phyloP scores from a whole-genome alignment of 116 monocot genomes.

The Zostera marina region DNA sequence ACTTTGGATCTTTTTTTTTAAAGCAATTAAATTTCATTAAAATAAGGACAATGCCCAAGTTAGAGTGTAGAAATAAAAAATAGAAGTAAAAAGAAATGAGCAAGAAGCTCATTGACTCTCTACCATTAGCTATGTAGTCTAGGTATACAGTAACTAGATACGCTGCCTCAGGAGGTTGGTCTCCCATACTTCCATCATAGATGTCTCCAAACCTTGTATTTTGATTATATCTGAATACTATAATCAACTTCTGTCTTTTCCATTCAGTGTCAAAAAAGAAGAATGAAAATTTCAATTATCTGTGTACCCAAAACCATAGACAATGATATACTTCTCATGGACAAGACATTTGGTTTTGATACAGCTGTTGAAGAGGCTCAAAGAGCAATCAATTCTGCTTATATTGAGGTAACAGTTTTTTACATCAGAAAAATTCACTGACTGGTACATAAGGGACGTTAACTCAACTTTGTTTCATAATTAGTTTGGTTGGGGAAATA shows the following conservation, averaged over 20 bases:
- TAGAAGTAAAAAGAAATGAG: no score
- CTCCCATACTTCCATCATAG: no score
- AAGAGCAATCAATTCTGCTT: slow-evolving; percentile 82
- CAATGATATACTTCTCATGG: slow-evolving; percentile 85
- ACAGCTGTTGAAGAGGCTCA: slow-evolving; percentile 77
- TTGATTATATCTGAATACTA: no score
- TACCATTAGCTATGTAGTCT: no score
- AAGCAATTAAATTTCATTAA: no score
- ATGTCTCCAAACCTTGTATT: no score
- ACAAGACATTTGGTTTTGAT: slow-evolving; percentile 83
- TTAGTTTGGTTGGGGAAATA: not conserved
- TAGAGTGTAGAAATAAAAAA: no score
- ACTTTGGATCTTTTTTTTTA: no score
- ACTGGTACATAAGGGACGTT: not conserved
- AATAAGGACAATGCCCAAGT: no score
- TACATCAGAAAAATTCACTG: not conserved
- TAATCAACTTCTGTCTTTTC: not conserved
- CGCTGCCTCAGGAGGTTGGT: no score
- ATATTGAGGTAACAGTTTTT: slow-evolving; percentile 51
- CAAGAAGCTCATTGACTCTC: no score
- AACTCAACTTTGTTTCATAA: not conserved
- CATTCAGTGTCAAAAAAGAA: slow-evolving; percentile 57
- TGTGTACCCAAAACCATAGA: slow-evolving; percentile 91
- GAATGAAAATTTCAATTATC: slow-evolving; percentile 51
- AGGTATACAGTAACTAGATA: no score